Base-by-base conservation (phyloP, 83 land plant species). In the Picea mariana region DNA sequence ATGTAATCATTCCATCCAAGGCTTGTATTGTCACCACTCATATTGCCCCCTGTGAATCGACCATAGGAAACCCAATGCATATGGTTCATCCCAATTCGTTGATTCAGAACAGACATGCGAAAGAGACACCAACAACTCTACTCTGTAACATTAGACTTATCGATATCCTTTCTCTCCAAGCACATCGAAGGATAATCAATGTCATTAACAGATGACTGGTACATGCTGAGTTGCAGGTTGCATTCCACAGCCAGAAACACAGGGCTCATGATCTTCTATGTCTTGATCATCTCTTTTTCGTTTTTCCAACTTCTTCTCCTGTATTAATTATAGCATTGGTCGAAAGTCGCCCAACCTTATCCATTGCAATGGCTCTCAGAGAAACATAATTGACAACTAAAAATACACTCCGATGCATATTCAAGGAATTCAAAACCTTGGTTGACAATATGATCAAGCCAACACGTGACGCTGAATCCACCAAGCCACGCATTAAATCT, bases 401-500 rank as follows among this genome's bases (percentile, higher is more conserved):
- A 34, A 34, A 34, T 2, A 34, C 38, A 34, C 38, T 34, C 2
- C 2, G 38, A 3, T 44, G 0, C 6, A 11, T 4, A 16, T 58
- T 26, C 24, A 13, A 6, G 6, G 17, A 47, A 13, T 38, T 83
- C 64, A 13, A 83, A 68, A 68, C 62, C 84, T 1, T 24, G 26
- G 40, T 13, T 42, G 79, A n/a, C 72, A 12, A 82, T 82, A 49
- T 92, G 92, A 21, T 92, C 91, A 23, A 90, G 73, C 94, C 92
- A 92, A 17, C 93, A 67, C 0, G 90, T 93, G 26, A 93, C 69
- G 23, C 95, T 90, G 62, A 91, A 93, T 44, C 89, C 93, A 2
- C 95, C 95, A 15, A 93, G 90, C n/a, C 90, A 67, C n/a, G 92
- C 93, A 78, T 91, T 91, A 82, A 79, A 89, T 52, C 75, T 72